Evolutionary conservation across 2,329 filamentous ascomycete genomes (phyloP), one percentile per base, ranked within the genome.

Genomic region (Microcyclosporella mali): DNA sequence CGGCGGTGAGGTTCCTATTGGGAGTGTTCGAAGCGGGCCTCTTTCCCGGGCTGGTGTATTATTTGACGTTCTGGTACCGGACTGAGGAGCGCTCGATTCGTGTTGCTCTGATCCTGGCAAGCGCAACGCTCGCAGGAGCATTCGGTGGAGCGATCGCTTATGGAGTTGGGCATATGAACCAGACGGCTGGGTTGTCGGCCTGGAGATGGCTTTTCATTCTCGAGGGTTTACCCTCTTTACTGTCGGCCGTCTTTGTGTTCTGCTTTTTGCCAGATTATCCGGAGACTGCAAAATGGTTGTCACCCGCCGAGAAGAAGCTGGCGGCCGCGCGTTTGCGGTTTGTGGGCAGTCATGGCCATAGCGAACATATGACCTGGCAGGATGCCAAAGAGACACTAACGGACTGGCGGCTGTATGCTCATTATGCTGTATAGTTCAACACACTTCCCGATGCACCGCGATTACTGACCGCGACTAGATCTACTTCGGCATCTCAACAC

Each of bases 191-290:
- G 0, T 73, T 72, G 32, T 46, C 40, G 25, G 83, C 82, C 1
- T 89, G 85, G 85, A 45, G 46, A 25, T 88, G 84, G 84, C 85
- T 90, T 33, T 90, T 90, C 60, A 83, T 88, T 43, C 65, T 87
- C 1, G 59, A 60, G 42, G 56, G 57, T n/a, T 17, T 55, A 6
- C 52, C 51, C 3, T 77, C 74, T 7, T 57, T 81, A 2, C 45
- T 77, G 6, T 69, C 78, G 1, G 73, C 74, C 0, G 52, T 74
- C 2, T 53, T 76, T 4, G 71, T 75, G 1, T 82, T 68, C 58
- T 75, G 77, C 52, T 67, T 69, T 37, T 59, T 79, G 8, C 73
- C 74, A 0, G 72, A 78, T 49, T 69, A 66, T 14, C 73, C 76
- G 0, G 68, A 71, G 40, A 73, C 69, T 30, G 71, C 73, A 2